Conservation (phyloP, 169 alveolate genomes). For the Perkinsus olseni region DNA sequence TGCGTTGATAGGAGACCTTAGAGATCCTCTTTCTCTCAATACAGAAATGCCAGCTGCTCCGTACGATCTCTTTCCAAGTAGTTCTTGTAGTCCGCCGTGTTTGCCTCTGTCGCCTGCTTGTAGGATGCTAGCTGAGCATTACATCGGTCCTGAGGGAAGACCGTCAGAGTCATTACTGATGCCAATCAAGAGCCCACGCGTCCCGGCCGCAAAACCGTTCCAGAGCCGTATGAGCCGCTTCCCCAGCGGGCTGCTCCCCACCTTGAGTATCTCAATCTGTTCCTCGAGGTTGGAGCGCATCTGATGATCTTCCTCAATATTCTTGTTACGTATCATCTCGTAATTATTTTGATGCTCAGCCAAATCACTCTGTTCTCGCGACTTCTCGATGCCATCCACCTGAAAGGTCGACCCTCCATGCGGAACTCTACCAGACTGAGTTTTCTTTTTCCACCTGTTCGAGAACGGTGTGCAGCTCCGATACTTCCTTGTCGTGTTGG, state of each 20-base stretch:
- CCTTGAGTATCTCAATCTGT: conserved; percentile 19
- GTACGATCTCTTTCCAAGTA: conserved; percentile 38
- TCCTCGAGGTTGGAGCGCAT: conserved; percentile 36
- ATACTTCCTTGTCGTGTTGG: background rate
- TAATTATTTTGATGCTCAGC: conserved; percentile 53
- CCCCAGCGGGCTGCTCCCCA: conserved; percentile 10
- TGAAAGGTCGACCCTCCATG: background rate
- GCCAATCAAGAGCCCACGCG: no score
- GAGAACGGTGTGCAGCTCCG: background rate
- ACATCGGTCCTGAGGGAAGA: background rate
- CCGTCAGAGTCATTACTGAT: no score
- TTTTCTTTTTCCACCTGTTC: background rate
- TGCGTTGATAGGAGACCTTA: conserved; percentile 36
- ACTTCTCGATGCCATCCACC: conserved; percentile 33
- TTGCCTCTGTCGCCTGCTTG: conserved; percentile 32
- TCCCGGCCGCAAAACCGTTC: no score
- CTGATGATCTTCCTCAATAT: conserved; percentile 49
- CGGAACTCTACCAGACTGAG: background rate
- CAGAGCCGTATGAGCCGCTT: background rate
- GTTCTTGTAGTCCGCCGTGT: conserved; percentile 56
- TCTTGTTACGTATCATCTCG: conserved; percentile 50
- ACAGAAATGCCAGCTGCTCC: background rate
- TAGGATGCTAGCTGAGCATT: background rate
- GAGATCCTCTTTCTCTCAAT: no score
- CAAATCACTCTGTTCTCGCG: conserved; percentile 46